phyloP scores from a whole-genome alignment of 2,329 filamentous ascomycete species.

The Cladosporium sp. region DNA sequence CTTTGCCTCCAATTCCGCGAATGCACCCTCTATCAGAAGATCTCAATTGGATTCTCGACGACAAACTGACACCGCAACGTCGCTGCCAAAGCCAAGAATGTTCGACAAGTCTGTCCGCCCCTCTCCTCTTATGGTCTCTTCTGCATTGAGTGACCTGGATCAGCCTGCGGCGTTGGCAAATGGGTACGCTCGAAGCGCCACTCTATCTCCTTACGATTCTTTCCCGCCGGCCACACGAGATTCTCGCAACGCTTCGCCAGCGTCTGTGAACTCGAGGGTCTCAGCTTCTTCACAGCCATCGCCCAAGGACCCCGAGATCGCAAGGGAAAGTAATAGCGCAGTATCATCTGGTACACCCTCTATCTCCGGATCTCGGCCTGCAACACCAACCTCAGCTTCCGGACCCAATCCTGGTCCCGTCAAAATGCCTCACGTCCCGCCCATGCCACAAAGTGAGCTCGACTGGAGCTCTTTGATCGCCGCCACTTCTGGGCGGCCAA shows the following conservation, averaged over 20 bases:
- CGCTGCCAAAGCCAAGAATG: conserved; percentile 18
- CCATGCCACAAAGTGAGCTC: conserved; percentile 26
- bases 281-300: conserved; percentile 15
- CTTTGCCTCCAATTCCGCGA: conserved; percentile 19
- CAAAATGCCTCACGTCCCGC: conserved; percentile 15
- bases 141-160: conserved; percentile 2
- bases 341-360: conserved; percentile 20
- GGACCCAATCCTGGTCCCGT: conserved; percentile 13
- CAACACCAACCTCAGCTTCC: conserved; percentile 21
- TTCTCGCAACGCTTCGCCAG: conserved; percentile 25
- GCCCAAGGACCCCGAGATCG: conserved; percentile 19
- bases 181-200: background rate
- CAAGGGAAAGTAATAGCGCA: conserved; percentile 15
- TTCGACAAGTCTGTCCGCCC: conserved; percentile 25
- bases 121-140: conserved; percentile 23
- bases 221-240: background rate
- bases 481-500: conserved; percentile 9
- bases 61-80: conserved; percentile 25
- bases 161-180: background rate
- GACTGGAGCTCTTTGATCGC: conserved; percentile 25
- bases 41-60: conserved; percentile 22
- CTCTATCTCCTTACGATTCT: background rate
- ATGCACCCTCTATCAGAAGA: conserved; percentile 19
- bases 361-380: conserved; percentile 22
- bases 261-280: conserved; percentile 16